Evolutionary conservation across 495 filamentous ascomycete genomes (phyloP).

Genomic region (Cairneyella variabilis): DNA sequence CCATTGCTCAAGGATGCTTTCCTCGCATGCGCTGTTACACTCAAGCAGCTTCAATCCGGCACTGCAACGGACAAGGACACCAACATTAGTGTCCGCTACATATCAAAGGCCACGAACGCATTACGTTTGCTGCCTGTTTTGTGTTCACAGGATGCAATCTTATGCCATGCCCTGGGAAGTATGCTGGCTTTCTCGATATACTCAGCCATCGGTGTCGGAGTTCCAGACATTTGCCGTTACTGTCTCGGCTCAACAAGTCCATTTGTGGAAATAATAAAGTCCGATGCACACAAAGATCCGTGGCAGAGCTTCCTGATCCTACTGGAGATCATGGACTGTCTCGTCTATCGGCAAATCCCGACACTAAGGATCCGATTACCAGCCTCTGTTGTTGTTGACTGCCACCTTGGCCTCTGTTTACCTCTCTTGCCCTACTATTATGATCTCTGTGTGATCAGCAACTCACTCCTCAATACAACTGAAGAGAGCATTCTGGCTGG

Average conservation of each 20-base stretch:
- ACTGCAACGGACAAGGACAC: slow-evolving; percentile 4
- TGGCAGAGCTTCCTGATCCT: slow-evolving; percentile 18
- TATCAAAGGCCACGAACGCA: slow-evolving; percentile 19
- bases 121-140: slow-evolving; percentile 20
- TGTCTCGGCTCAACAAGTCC: slow-evolving; percentile 19
- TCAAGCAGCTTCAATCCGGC: slow-evolving; percentile 11
- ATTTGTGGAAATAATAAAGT: slow-evolving; percentile 15
- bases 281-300: slow-evolving; percentile 8
- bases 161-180: slow-evolving; percentile 22
- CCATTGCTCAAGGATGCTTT: slow-evolving; percentile 21
- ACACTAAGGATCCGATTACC: slow-evolving; percentile 21
- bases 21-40: slow-evolving; percentile 23
- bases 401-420: slow-evolving; percentile 23
- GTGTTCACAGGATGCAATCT: slow-evolving; percentile 13
- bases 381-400: slow-evolving; percentile 12
- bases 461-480: slow-evolving; percentile 1
- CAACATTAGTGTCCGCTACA: slow-evolving; percentile 17
- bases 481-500: background rate
- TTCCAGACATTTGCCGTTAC: slow-evolving; percentile 21
- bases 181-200: slow-evolving; percentile 18
- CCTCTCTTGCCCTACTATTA: slow-evolving; percentile 23
- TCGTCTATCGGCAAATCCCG: slow-evolving; percentile 16
- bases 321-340: slow-evolving; percentile 22
- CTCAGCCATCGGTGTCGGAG: slow-evolving; percentile 15
- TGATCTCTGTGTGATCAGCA: slow-evolving; percentile 25